Percentiles rank a stretch among this genome's conserved stretches.
These are phyloP conservation scores for Microthlaspi erraticum DNA, from an alignment of 345 rosid genomes.

Conservation along the genomic window DNA sequence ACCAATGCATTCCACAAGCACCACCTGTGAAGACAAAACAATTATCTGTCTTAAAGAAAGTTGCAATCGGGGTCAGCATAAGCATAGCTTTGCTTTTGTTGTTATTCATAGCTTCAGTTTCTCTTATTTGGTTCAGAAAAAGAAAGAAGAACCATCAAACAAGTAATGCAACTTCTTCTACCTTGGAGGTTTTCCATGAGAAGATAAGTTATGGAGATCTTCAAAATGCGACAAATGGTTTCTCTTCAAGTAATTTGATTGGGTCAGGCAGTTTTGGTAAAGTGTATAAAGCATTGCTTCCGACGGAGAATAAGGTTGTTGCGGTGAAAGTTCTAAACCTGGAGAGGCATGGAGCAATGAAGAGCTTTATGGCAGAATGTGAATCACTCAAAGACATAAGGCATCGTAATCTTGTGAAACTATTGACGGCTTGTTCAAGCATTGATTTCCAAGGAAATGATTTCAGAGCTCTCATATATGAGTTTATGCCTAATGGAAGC, in stretches of 20 bases:
- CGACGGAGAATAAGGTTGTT: background rate
- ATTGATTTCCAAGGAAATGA: constrained; percentile 48
- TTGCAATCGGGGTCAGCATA: background rate
- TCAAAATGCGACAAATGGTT: background rate
- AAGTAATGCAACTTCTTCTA: background rate
- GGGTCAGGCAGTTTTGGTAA: constrained; percentile 8
- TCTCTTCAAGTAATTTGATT: background rate
- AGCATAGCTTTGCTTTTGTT: constrained; percentile 13
- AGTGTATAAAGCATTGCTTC: background rate
- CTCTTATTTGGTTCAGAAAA: background rate
- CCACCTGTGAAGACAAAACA: background rate
- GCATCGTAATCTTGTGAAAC: constrained; percentile 56
- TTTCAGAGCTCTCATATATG: constrained; percentile 56
- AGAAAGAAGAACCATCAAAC: background rate
- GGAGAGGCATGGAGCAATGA: constrained; percentile 46
- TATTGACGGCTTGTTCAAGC: constrained; percentile 56
- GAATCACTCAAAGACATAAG: constrained; percentile 45
- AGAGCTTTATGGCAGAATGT: constrained; percentile 56
- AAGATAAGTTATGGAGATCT: constrained; percentile 13
- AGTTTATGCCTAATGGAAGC: constrained; percentile 56
- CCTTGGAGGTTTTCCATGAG: background rate
- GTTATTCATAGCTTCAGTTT: background rate
- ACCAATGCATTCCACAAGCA: constrained; percentile 6
- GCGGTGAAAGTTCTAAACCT: constrained; percentile 50
- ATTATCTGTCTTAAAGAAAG: background rate